Evolutionary conservation across 2,329 filamentous ascomycete genomes (phyloP), one percentile per base, ranked within the genome.

Genomic region (Trichoderma breve): DNA sequence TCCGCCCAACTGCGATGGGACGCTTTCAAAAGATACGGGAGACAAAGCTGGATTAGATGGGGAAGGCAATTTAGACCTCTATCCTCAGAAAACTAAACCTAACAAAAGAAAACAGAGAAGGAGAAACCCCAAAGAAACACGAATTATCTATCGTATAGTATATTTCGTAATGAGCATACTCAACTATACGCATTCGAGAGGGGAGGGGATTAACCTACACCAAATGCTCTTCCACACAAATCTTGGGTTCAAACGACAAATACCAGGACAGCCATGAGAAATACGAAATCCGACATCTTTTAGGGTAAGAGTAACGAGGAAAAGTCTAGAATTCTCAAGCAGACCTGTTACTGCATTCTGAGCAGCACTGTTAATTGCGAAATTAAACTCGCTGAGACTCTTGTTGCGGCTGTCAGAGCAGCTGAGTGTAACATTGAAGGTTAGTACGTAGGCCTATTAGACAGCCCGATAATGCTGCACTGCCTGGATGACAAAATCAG

Each of bases 61-160:
- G 6, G 6, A 39, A 39, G 4, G 36, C 1, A 39, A 39, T 8
- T 8, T 0, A 39, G 3, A 4, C 36, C 36, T 18, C 36, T 39
- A 39, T 39, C 36, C 6, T 39, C 15, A 18, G 36, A 39, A 0
- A 39, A 39, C 1, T 39, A 39, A 39, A 39, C 3, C 1, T 1
- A 1, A 3, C 15, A 39, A 39, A 39, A 39, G 3, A 39, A 18
- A 18, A 39, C 6, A 18, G 8, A 0, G 6, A 39, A 18, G 36
- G 6, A 18, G 15, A 18, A 18, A 39, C 1, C 0, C 6, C 0
- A 39, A 39, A 6, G 3, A 1, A 39, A 8, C 34, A 36, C 14
- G 6, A 36, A 36, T 0, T 36, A 36, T 15, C 14, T 36, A 15
- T 36, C 14, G 3, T 3, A 15, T 36, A 18, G 6, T 18, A 39